These are phyloP conservation scores for Fusarium sp. DNA, from an alignment of 2,329 filamentous ascomycete species.

Conservation along the genomic window DNA sequence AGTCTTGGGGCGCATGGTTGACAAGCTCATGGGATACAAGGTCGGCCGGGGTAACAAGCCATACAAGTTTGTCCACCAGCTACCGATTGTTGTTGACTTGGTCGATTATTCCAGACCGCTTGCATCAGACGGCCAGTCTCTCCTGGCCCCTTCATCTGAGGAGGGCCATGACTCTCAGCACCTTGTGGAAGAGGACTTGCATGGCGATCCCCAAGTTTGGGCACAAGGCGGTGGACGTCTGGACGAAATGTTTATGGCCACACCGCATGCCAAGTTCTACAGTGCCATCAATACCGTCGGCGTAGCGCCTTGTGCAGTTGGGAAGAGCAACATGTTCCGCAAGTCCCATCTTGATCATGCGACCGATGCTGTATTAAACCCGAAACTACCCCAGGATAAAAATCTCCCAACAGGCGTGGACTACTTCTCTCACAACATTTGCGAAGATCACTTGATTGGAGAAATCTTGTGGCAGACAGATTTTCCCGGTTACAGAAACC, in stretches of 20 bases:
- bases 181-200: conserved; percentile 30
- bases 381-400: conserved; percentile 56
- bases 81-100: conserved; percentile 89
- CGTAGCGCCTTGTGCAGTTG: conserved; percentile 91
- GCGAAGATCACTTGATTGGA: conserved; percentile 96
- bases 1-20: conserved; percentile 88
- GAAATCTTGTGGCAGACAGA: conserved; percentile 87
- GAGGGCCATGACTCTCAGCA: conserved; percentile 43
- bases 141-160: conserved; percentile 54
- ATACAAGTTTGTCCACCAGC: conserved; percentile 95
- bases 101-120: conserved; percentile 50
- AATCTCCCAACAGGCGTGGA: conserved; percentile 78
- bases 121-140: conserved; percentile 43
- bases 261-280: conserved; percentile 97
- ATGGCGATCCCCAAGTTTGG: conserved; percentile 50
- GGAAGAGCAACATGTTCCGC: conserved; percentile 99
- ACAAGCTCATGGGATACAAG: conserved; percentile 80
- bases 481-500: conserved; percentile 77
- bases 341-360: conserved; percentile 87
- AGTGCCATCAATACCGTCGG: conserved; percentile 94
- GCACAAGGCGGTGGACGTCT: conserved; percentile 79
- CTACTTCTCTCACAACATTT: conserved; percentile 95
- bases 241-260: conserved; percentile 95
- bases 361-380: conserved; percentile 64
- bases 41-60: conserved; percentile 64